Evolutionary conservation across 805 yeast species (phyloP).

Genomic region (Saturnispora hagleri): DNA sequence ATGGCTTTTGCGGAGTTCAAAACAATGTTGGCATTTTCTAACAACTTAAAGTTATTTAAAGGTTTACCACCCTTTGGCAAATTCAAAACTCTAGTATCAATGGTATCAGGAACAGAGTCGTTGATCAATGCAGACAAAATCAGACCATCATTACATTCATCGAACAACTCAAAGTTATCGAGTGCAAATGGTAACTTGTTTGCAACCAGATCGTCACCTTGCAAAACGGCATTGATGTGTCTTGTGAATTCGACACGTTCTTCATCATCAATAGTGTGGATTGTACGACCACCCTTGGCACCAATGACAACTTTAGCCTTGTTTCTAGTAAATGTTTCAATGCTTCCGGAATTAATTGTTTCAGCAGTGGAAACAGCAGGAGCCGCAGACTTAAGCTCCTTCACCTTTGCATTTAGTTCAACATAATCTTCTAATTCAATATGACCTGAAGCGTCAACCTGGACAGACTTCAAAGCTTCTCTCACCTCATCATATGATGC

Average conservation of each 20-base stretch:
- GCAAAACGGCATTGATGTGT: conserved; percentile 85
- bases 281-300: conserved; percentile 74
- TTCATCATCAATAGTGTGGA: conserved; percentile 95
- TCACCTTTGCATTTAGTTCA: conserved; percentile 69
- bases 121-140: conserved; percentile 88
- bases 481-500: conserved; percentile 88
- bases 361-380: conserved; percentile 1
- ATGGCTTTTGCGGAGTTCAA: conserved; percentile 98
- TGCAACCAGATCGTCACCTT: conserved; percentile 84
- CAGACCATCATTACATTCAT: conserved; percentile 93
- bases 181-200: conserved; percentile 82
- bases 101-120: conserved; percentile 97
- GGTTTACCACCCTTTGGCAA: conserved; percentile 72
- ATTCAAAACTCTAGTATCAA: conserved; percentile 94
- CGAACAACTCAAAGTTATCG: conserved; percentile 90
- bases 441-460: conserved; percentile 93
- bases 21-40: conserved; percentile 95
- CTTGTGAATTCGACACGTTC: conserved; percentile 93
- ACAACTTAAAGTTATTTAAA: conserved; percentile 88
- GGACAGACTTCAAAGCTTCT: conserved; percentile 82
- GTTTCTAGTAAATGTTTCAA: conserved; percentile 33
- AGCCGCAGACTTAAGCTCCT: conserved; percentile 34
- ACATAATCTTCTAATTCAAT: conserved; percentile 95
- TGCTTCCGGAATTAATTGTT: not conserved
- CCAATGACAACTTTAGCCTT: conserved; percentile 69